These are phyloP conservation scores for Talaromyces pinophilus DNA, from an alignment of 2,329 filamentous ascomycete species.

Conservation along the genomic window DNA sequence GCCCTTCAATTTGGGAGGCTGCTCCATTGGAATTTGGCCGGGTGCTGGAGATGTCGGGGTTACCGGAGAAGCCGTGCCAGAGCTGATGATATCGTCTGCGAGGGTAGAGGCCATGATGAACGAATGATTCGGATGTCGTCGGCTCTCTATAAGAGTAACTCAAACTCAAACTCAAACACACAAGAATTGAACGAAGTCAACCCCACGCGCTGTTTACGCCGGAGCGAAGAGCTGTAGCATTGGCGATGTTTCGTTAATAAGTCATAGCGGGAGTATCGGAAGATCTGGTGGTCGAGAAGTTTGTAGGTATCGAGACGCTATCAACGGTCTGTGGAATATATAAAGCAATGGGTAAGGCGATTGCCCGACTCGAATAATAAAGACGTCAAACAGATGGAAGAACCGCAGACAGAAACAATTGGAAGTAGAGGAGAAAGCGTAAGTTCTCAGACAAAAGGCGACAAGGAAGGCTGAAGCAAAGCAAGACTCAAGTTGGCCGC, in stretches of 20 bases:
- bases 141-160: background rate
- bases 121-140: background rate
- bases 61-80: constrained; percentile 36
- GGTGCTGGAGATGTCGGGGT: constrained; percentile 37
- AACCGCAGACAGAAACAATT: background rate
- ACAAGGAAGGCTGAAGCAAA: background rate
- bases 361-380: background rate
- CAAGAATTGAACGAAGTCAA: background rate
- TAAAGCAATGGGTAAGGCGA: background rate
- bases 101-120: constrained; percentile 34
- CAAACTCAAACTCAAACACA: constrained; percentile 2
- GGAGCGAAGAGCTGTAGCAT: constrained; percentile 7
- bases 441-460: background rate
- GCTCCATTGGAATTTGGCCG: constrained; percentile 42
- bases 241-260: constrained; percentile 6
- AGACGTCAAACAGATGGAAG: background rate
- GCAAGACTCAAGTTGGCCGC: background rate
- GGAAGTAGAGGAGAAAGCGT: background rate
- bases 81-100: constrained; percentile 35
- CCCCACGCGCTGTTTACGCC: constrained; percentile 1
- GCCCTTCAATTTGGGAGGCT: constrained; percentile 63
- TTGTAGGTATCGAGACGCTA: background rate
- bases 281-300: background rate
- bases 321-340: background rate
- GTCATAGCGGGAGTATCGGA: constrained; percentile 11